Conservation (phyloP, 2,329 filamentous ascomycete genomes). For the Calonectria leucothoes region DNA sequence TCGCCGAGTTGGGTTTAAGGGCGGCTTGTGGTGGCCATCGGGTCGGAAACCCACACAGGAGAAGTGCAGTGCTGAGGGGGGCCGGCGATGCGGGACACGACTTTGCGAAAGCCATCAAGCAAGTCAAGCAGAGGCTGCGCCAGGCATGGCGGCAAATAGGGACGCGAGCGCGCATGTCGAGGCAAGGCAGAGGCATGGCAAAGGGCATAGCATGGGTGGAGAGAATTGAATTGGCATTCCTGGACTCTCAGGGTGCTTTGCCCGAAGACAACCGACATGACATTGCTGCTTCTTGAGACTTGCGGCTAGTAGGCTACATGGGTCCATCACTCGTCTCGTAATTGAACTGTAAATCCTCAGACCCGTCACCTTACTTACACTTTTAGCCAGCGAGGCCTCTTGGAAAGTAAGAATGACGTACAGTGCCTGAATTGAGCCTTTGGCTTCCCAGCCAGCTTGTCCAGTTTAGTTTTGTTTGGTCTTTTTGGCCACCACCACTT, state of each 20-base stretch:
- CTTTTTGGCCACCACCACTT: neutral
- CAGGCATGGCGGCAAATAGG: conserved; percentile 25
- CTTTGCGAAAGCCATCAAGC: conserved; percentile 26
- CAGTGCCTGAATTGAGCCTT: conserved; percentile 8
- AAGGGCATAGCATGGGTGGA: conserved; percentile 1
- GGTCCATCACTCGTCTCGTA: conserved; percentile 3
- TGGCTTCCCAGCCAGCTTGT: neutral
- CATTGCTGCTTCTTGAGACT: conserved; percentile 1
- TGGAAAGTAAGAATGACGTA: conserved; percentile 9
- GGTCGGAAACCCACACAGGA: neutral
- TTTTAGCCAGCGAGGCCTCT: conserved; percentile 11
- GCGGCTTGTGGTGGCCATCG: conserved; percentile 13
- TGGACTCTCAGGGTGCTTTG: neutral
- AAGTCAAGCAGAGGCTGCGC: conserved; percentile 25
- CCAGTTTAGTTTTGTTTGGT: neutral
- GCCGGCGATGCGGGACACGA: conserved; percentile 25
- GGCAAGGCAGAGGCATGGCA: neutral
- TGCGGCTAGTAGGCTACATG: conserved; percentile 5
- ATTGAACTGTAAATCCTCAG: conserved; percentile 16
- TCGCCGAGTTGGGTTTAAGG: neutral
- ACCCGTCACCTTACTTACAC: conserved; percentile 18
- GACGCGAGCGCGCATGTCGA: neutral
- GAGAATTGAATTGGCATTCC: conserved; percentile 7
- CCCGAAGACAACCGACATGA: conserved; percentile 5
- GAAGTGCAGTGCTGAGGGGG: neutral